Evolutionary conservation across 306 rosid species (phyloP).

Genomic region (Malus sieversii): DNA sequence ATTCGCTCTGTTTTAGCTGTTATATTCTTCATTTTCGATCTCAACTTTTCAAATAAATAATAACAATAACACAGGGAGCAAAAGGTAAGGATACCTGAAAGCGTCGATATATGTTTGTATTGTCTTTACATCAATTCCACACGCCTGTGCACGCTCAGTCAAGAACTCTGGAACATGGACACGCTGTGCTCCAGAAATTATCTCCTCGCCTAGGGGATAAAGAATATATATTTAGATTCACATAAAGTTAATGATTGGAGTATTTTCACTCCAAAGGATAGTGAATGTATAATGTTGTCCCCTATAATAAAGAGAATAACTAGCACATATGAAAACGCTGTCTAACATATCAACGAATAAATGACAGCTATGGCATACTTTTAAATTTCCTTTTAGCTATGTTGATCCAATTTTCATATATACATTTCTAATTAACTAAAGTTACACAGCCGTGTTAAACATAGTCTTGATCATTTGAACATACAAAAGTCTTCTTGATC

Average conservation of each 20-base stretch:
- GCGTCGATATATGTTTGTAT: constrained; percentile 75
- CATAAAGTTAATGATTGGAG: not conserved
- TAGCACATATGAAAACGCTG: not conserved
- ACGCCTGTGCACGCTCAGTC: constrained; percentile 64
- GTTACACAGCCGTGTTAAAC: too few species aligned
- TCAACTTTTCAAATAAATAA: not conserved
- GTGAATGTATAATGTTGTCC: not conserved
- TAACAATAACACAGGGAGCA: not conserved
- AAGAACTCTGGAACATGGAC: constrained; percentile 68
- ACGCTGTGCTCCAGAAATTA: constrained; percentile 97
- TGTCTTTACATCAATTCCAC: constrained; percentile 69
- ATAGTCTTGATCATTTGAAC: too few species aligned
- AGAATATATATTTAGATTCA: not conserved
- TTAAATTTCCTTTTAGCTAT: too few species aligned
- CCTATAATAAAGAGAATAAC: not conserved
- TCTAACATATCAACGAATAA: too few species aligned
- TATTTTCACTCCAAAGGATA: not conserved
- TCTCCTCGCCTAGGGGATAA: constrained; percentile 69
- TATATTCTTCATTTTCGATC: too few species aligned
- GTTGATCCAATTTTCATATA: too few species aligned
- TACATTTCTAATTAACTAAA: too few species aligned
- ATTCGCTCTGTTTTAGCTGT: too few species aligned
- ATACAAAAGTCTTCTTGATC: too few species aligned
- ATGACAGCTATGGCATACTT: too few species aligned
- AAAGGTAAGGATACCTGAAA: constrained; percentile 51